Base-by-base conservation (phyloP, 2,329 filamentous ascomycete genomes). In the Polytolypa hystricis region DNA sequence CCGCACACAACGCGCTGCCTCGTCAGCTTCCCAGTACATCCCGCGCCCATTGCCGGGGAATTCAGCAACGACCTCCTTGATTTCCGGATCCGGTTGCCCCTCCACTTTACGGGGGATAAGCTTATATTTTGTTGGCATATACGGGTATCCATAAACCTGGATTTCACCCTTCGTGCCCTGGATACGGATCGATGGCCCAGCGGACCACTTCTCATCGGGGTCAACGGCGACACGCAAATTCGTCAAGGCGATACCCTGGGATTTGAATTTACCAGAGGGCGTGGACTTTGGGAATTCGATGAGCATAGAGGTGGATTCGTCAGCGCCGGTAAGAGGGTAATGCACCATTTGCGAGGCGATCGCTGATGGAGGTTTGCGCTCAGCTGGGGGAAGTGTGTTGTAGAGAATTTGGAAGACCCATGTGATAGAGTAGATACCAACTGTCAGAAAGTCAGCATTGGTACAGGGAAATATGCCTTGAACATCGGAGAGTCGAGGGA, bases 391-490 rank as follows among this genome's bases (percentile, higher is more conserved):
- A 52, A 87, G 81, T 3, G 81, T 75, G 57, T 86, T 83, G 62
- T 93, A 93, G 18, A 93, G 71, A 30, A 80, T 81, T 62, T 93
- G 84, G 70, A 89, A 93, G 33, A 91, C 73, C 86, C 86, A 94
- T 20, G 84, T 93, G 43, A 94, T 63, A 31, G 83, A 76, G 65
- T 94, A 94, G 58, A 94, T 81, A 42, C 86, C 86, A 39, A 94
- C 60, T 63, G 30, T 11, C 20, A 4, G 29, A 11, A n/a, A n/a
- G n/a, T n/a, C n/a, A n/a, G n/a, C n/a, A n/a, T n/a, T n/a, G n/a
- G n/a, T n/a, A n/a, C n/a, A n/a, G n/a, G 3, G 12, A 12, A 5
- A 30, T 30, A 16, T n/a, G 10, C 10, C 10, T 12, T 27, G 12
- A 20, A 10, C 8, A 30, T 4, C n/a, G 17, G 9, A 17, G 30